Evolutionary conservation across 305 asterid species (phyloP).

Genomic region (Fraxinus baroniana): DNA sequence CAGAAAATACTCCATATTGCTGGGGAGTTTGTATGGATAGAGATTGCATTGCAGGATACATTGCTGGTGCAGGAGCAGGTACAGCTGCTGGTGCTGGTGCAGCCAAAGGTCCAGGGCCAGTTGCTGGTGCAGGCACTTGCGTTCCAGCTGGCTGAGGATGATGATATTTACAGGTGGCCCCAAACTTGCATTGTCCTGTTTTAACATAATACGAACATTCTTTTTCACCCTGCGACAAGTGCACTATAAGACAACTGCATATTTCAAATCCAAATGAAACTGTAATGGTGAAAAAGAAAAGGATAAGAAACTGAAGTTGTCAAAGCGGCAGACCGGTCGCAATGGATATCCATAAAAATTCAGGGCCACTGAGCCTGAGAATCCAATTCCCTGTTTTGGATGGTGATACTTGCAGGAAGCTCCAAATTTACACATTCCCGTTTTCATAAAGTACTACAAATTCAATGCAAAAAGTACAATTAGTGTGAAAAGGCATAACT

Average conservation of each 20-base stretch:
- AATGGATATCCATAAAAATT: slow-evolving; percentile 72
- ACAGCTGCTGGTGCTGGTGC: slow-evolving; percentile 37
- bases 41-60: slow-evolving; percentile 56
- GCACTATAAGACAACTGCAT: slow-evolving; percentile 25
- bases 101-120: slow-evolving; percentile 47
- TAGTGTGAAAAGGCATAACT: slow-evolving; percentile 8
- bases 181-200: slow-evolving; percentile 92
- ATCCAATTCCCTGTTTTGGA: slow-evolving; percentile 79
- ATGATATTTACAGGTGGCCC: slow-evolving; percentile 86
- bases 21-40: slow-evolving; percentile 71
- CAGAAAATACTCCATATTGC: slow-evolving; percentile 71
- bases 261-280: slow-evolving; percentile 15
- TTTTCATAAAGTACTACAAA: slow-evolving; percentile 77
- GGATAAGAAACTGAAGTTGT: slow-evolving; percentile 10
- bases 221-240: slow-evolving; percentile 71
- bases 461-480: slow-evolving; percentile 28
- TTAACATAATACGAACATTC: slow-evolving; percentile 81
- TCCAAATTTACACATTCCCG: slow-evolving; percentile 88
- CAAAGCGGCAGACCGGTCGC: slow-evolving; percentile 62
- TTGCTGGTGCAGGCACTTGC: slow-evolving; percentile 41
- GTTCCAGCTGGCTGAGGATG: slow-evolving; percentile 80
- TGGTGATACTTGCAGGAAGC: slow-evolving; percentile 96
- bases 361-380: slow-evolving; percentile 51
- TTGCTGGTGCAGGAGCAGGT: slow-evolving; percentile 44
- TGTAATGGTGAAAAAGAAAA: slow-evolving; percentile 14